Conservation (phyloP, 148 eudicot genomes). For the Euryodendron excelsum region DNA sequence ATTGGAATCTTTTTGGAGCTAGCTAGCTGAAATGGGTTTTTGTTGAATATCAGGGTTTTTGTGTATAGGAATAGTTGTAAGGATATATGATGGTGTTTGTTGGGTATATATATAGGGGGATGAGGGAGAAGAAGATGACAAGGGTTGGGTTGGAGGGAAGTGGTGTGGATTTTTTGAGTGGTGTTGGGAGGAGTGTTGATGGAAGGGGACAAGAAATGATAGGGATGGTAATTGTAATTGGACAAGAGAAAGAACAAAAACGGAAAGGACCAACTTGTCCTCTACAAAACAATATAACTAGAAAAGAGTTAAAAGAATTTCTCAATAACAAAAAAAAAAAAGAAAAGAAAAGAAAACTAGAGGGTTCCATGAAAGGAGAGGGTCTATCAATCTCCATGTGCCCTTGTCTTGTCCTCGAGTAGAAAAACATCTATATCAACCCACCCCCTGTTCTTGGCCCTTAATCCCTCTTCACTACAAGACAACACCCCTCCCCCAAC, state of each 20-base stretch:
- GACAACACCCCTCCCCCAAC: neutral
- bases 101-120: constrained; percentile 19
- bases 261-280: constrained; percentile 34
- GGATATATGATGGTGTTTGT: constrained; percentile 11
- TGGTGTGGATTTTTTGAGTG: neutral
- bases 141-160: constrained; percentile 10
- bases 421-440: constrained; percentile 33
- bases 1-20: too few species aligned
- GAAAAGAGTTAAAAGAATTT: too few species aligned
- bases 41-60: constrained; percentile 10
- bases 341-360: neutral
- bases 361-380: neutral
- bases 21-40: too few species aligned
- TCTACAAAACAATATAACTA: neutral
- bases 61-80: constrained; percentile 7
- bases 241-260: constrained; percentile 35
- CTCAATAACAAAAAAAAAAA: too few species aligned
- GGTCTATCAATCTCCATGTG: constrained; percentile 15
- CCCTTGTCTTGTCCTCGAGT: constrained; percentile 38
- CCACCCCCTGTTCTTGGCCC: neutral
- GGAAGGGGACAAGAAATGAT: constrained; percentile 40
- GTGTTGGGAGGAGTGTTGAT: constrained; percentile 24
- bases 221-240: constrained; percentile 36
- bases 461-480: neutral
- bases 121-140: neutral